Base-by-base conservation (phyloP, 768 basidiomycete genomes). In the Russula earlei region DNA sequence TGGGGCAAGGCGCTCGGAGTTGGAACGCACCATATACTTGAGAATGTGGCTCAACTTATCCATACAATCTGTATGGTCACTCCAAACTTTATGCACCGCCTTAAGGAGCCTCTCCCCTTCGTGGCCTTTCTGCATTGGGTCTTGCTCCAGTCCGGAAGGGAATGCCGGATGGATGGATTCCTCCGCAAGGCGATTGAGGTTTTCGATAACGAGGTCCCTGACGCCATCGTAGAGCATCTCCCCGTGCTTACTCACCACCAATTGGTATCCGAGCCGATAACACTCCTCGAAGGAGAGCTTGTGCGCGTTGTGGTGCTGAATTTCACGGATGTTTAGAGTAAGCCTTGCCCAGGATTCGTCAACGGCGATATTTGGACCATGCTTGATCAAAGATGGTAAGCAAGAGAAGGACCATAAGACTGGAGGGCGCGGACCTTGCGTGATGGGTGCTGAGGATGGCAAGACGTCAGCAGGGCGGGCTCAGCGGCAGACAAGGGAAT, bases 241-340 rank as follows among this genome's bases (percentile, higher is more conserved):
- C 3, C 91, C 92, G 51, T 85, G 79, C 67, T 88, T 90, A 65
- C 85, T 79, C 4, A 96, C 78, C 5, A 96, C 93, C 80, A 98
- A 83, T 67, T 93, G 92, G 72, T 96, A 96, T 19, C 86, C 91
- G 68, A 87, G 92, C 41, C 95, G 80, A 68, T 96, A 91, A 62
- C 91, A 90, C 71, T 94, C 93, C 68, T 98, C 91, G 63, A 87
- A 94, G 20, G 86, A 88, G 33, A 99, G 80, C 64, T 83, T 85
- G 47, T 83, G 81, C 4, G 92, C 91, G 69, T 95, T 91, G 70
- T 95, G 91, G 63, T 90, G 86, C 68, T 95, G 91, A 49, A 99
- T 97, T 75, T 95, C 91, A 55, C 82, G 78, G 63, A 99, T 94
- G 61, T 97, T 96, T 59, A 76, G 74, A 11, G 89, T 76, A 12